Evolutionary conservation across 345 rosid species (phyloP), one percentile per base, ranked within the genome.

Genomic region (Jatropha curcas): DNA sequence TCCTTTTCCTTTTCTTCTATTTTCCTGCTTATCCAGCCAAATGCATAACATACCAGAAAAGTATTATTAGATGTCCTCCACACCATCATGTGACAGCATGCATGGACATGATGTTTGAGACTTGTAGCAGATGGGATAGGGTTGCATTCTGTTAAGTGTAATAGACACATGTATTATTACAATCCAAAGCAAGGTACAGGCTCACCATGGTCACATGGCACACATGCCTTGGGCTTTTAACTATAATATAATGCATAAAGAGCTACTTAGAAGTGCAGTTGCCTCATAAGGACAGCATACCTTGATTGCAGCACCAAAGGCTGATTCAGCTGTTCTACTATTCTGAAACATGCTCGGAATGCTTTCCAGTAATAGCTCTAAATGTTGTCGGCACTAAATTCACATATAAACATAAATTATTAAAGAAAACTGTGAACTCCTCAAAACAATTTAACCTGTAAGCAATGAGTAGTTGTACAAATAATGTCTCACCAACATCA

Each of bases 301-400:
- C 98, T 92, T 88, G 73, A 90, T 85, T 74, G 98, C 98, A 64
- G 99, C 98, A 84, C 98, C 96, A 82, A 96, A 96, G 74, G 98
- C 92, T 58, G 99, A 96, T 84, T 96, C 99, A 55, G 94, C 92
- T 65, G 86, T 90, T 85, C 77, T 86, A 83, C 85, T 90, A 80
- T 81, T 88, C 82, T 88, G 88, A 83, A 96, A 96, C 98, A 93
- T 89, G 56, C 88, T 83, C 60, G 99, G 99, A 79, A 96, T 96
- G 80, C 88, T 93, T 77, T 96, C 99, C 80, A 96, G 84, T 84
- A 93, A 82, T 56, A 90, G 87, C 87, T 96, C 98, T 73, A 96
- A 79, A 84, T 93, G 99, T 71, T 89, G 94, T 68, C 93, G 96
- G 79, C 98, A 93, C 99, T 96, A 78, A 57, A 76, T 77, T 70